Evolutionary conservation across 106 monocot species (phyloP).

Genomic region (Ottelia alismoides): DNA sequence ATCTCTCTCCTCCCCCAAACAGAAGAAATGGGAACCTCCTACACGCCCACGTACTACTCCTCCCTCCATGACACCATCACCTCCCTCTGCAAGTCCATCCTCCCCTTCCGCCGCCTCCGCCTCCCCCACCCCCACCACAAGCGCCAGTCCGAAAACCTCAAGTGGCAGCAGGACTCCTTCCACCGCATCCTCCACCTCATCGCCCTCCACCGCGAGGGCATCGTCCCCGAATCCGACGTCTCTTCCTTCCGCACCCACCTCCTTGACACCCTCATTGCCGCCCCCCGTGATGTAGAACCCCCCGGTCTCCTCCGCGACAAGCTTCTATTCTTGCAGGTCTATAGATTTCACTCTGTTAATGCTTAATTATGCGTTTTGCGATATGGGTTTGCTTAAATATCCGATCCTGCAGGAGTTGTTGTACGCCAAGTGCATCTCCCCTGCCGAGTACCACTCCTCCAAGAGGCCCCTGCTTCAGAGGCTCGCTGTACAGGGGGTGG

Average conservation of each 20-base stretch:
- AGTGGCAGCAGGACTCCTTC: constrained; percentile 98
- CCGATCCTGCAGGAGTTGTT: constrained; percentile 46
- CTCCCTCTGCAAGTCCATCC: constrained; percentile 78
- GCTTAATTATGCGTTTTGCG: too few relatives aligned
- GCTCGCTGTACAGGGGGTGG: constrained; percentile 52
- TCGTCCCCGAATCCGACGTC: constrained; percentile 50
- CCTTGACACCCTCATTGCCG: constrained; percentile 64
- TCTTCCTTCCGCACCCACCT: constrained; percentile 47
- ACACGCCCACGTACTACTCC: constrained; percentile 82
- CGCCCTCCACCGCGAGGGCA: constrained; percentile 72
- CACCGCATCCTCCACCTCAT: constrained; percentile 78
- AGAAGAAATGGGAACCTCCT: constrained; percentile 59
- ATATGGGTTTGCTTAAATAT: neutral
- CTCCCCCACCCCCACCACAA: constrained; percentile 32
- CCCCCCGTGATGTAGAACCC: constrained; percentile 38
- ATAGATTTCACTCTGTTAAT: too few relatives aligned
- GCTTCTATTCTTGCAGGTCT: constrained; percentile 92
- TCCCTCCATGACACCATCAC: constrained; percentile 75
- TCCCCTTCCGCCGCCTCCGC: constrained; percentile 53
- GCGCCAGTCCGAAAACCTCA: constrained; percentile 54
- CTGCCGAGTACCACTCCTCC: constrained; percentile 59
- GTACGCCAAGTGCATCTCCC: constrained; percentile 75
- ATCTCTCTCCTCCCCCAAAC: too few relatives aligned
- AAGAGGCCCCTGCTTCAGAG: constrained; percentile 74
- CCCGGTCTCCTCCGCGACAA: constrained; percentile 54